Conservation (phyloP, 768 basidiomycete genomes). For the Tricholoma terreum region DNA sequence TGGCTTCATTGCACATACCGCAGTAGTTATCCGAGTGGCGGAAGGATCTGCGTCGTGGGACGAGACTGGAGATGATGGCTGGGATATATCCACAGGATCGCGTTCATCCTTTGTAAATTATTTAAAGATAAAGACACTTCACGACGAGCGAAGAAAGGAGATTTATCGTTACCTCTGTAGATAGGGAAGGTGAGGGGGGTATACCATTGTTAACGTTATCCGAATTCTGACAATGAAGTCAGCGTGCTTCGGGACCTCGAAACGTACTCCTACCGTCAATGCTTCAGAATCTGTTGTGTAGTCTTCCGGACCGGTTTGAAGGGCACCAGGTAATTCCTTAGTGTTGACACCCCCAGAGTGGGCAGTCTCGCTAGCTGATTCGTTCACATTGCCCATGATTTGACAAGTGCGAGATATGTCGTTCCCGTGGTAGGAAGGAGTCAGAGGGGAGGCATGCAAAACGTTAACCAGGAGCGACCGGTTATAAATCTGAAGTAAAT, state of each 20-base stretch:
- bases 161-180: not conserved
- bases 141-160: not conserved
- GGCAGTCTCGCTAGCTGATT: not conserved
- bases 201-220: not conserved
- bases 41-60: slow-evolving; percentile 1
- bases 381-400: not conserved
- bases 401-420: not conserved
- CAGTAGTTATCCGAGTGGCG: not conserved
- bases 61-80: not conserved
- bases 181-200: not conserved
- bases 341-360: not conserved
- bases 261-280: not conserved
- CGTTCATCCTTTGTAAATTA: not conserved
- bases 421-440: not conserved
- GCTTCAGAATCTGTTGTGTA: not conserved
- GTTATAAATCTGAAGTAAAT: not conserved
- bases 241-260: not conserved
- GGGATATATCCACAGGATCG: not conserved
- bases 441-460: not conserved
- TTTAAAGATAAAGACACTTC: not conserved
- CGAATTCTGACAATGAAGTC: slow-evolving; percentile 1
- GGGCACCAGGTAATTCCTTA: not conserved
- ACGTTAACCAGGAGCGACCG: not conserved
- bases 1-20: not conserved
- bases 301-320: not conserved